phyloP scores from a whole-genome alignment of 495 filamentous ascomycete genomes.

The Penicillium salamii region DNA sequence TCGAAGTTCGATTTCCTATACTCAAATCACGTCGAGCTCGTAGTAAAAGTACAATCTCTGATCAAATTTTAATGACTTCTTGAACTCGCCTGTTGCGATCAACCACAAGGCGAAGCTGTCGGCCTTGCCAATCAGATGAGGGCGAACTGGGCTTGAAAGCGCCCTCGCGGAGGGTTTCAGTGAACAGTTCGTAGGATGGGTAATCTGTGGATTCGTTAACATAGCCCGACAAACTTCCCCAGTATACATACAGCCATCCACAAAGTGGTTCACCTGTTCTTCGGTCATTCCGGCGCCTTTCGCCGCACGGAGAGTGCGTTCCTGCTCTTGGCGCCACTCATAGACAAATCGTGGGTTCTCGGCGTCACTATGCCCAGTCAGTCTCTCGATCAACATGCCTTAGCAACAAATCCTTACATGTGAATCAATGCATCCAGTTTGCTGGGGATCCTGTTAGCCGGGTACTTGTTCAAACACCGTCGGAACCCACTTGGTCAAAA shows the following conservation, averaged over 20 bases:
- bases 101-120: conserved; percentile 71
- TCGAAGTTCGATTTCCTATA: no score
- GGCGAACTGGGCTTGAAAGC: conserved; percentile 46
- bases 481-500: conserved; percentile 57
- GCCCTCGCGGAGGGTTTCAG: conserved; percentile 62
- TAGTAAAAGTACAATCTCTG: no score
- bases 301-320: conserved; percentile 59
- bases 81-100: conserved; percentile 62
- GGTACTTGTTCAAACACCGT: background rate
- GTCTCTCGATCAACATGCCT: background rate
- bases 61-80: conserved; percentile 53
- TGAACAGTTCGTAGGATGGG: conserved; percentile 69
- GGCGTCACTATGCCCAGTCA: conserved; percentile 60
- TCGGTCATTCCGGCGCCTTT: conserved; percentile 78
- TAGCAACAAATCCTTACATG: conserved; percentile 49
- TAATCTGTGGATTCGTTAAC: conserved; percentile 46
- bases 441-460: conserved; percentile 32
- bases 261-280: conserved; percentile 62
- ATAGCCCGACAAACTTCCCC: background rate
- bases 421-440: conserved; percentile 80
- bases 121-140: conserved; percentile 41
- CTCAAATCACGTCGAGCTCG: no score
- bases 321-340: conserved; percentile 82
- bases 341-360: conserved; percentile 76
- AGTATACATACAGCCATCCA: conserved; percentile 58